Evolutionary conservation across 148 eudicot species (phyloP), one percentile per base, ranked within the genome.

Genomic region (Vaccinium myrtillus): DNA sequence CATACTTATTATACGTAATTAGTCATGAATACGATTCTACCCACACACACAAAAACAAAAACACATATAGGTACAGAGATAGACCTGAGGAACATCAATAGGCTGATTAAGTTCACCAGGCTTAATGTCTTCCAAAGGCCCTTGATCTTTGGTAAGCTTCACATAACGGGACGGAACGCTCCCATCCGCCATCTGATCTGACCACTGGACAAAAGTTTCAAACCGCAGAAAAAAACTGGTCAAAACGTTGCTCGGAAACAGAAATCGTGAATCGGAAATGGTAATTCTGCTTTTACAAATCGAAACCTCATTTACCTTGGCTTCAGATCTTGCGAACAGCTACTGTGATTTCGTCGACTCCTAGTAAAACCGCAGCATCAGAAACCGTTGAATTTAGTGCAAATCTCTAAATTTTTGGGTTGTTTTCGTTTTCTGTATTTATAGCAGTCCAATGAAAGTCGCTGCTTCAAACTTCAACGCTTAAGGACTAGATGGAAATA

Each of bases 41-140:
- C 5, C 14, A 39, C 13, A 67, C 13, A 67, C 12, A 25, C 2
- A 51, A 11, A 8, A 18, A 43, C 25, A 21, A 61, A 43, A 46
- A 12, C 9, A 16, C 3, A 2, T 3, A 2, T 2, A 74, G 67
- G 49, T 21, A 80, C 43, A 84, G 23, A 84, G 84, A 89, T 59
- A 56, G 32, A 96, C 99, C 98, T 97, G 97, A 81, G 95, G 92
- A 82, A 91, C 90, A 87, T 95, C 94, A 81, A 97, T 91, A 6
- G 99, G 98, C 84, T 95, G 99, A 90, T 97, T 97, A 49, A 97
- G 99, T 88, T 97, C 99, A 39, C 98, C 98, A 27, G 99, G 98
- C 56, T 71, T 85, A 81, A 95, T 93, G 70, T 97, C 91, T 76
- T 94, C 91, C 81, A 92, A 88, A 78, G 86, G 84, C 0, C 87